phyloP scores from a whole-genome alignment of 139 green algal species.

The Limnomonas spitsbergensis region DNA sequence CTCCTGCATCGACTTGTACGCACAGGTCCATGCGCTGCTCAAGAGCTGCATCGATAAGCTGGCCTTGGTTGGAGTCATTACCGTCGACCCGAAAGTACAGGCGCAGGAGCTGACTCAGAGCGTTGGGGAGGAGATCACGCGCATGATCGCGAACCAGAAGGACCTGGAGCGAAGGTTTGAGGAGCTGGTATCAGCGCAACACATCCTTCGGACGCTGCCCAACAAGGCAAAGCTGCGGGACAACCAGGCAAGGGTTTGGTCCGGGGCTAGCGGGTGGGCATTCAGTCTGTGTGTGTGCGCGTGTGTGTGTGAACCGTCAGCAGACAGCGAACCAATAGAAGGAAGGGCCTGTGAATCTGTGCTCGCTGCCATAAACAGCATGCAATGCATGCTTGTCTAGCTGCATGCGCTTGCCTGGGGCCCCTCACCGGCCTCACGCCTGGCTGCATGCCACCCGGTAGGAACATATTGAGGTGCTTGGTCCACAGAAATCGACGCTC shows the following conservation, averaged over 20 bases:
- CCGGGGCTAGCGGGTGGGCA: no score
- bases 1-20: neutral
- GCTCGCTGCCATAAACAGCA: no score
- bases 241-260: conserved; percentile 56
- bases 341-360: no score
- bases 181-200: conserved; percentile 56
- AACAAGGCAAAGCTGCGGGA: conserved; percentile 71
- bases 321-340: no score
- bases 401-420: no score
- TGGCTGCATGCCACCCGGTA: no score
- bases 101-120: conserved; percentile 64
- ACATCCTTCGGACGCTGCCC: conserved; percentile 49
- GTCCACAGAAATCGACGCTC: no score
- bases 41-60: conserved; percentile 57
- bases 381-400: no score
- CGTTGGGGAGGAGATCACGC: conserved; percentile 73
- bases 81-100: conserved; percentile 63
- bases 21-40: conserved; percentile 59
- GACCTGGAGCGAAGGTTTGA: conserved; percentile 68
- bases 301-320: neutral
- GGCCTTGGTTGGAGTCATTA: conserved; percentile 53
- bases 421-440: no score
- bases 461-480: no score
- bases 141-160: conserved; percentile 72
- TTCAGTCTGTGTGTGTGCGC: neutral